These are phyloP conservation scores for Mycena haematopus DNA, from an alignment of 768 basidiomycete genomes.

Conservation along the genomic window DNA sequence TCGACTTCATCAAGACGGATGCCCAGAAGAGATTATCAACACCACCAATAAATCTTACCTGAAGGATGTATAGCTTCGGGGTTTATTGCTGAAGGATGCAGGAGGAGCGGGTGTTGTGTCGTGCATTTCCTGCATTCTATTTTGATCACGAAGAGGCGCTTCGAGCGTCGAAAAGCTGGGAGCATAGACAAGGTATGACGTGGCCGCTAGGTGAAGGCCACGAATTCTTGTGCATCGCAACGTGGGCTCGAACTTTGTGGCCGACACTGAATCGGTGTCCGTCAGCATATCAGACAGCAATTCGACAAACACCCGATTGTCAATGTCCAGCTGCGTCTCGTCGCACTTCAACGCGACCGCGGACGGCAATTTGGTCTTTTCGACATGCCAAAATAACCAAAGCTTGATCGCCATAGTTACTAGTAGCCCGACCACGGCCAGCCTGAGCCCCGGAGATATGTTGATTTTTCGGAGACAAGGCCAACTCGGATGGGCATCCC, in stretches of 20 bases:
- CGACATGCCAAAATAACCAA: slow-evolving; percentile 12
- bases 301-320: slow-evolving; percentile 17
- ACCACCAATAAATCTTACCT: slow-evolving; percentile 10
- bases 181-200: background rate
- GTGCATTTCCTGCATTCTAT: background rate
- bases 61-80: slow-evolving; percentile 9
- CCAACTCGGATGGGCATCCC: slow-evolving; percentile 2
- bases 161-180: background rate
- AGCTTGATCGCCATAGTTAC: slow-evolving; percentile 16
- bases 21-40: slow-evolving; percentile 2
- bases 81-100: slow-evolving; percentile 2
- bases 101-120: slow-evolving; percentile 2
- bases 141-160: background rate
- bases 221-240: slow-evolving; percentile 6
- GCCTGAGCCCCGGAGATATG: background rate
- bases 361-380: slow-evolving; percentile 7
- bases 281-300: background rate
- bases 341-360: slow-evolving; percentile 15
- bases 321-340: slow-evolving; percentile 18
- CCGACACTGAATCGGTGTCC: slow-evolving; percentile 7
- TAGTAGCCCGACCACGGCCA: slow-evolving; percentile 3
- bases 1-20: slow-evolving; percentile 8
- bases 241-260: slow-evolving; percentile 7
- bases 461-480: background rate
- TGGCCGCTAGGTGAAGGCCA: slow-evolving; percentile 1